Base-by-base conservation (phyloP, 768 basidiomycete species). In the Psilocybe azurescens region DNA sequence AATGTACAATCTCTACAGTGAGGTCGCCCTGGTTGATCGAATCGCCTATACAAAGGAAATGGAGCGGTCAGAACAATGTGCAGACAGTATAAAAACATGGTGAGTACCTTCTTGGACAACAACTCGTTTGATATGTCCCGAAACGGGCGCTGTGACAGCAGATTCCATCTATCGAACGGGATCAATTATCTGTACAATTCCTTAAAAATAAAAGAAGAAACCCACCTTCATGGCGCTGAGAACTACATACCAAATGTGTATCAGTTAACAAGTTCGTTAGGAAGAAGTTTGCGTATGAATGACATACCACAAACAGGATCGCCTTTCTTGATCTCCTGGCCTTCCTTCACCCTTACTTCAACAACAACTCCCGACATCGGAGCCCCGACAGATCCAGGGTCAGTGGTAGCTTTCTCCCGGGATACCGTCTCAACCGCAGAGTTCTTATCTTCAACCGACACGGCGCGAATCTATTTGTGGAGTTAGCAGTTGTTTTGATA, bases 351-450 rank as follows among this genome's bases (percentile, higher is more conserved):
- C 70, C 97, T 85, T 52, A 99, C 95, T 75, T 99, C 97, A 16
- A 99, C 93, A 58, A 99, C 95, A 53, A 99, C 97, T 75, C 96
- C 97, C 60, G 94, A 94, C 95, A 97, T 97, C 3, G 95, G 94
- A 53, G 95, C 94, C 58, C 96, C 97, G 64, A 99, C 91, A n/a
- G 93, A 95, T 66, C 97, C 97, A 62, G 97, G 96, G 73, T 96
- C 96, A 65, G 81, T 81, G 10, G 93, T 90, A 10, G 97, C 94
- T 84, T 90, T 96, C 85, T 99, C 97, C 73, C 97, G 87, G 66
- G 92, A 90, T 60, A 97, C 84, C 49, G 93, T 94, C 74, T 99
- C 95, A 61, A 98, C 94, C 6, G 97, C 97, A 33, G 97, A 98
- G 73, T 93, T 96, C 77, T 93, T 93, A 82, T 99, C 97, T 72